Percentiles rank a stretch among this genome's conserved stretches.
Evolutionary conservation across 2,329 filamentous ascomycete genomes (phyloP).

Genomic region (Thielaviopsis punctulata): DNA sequence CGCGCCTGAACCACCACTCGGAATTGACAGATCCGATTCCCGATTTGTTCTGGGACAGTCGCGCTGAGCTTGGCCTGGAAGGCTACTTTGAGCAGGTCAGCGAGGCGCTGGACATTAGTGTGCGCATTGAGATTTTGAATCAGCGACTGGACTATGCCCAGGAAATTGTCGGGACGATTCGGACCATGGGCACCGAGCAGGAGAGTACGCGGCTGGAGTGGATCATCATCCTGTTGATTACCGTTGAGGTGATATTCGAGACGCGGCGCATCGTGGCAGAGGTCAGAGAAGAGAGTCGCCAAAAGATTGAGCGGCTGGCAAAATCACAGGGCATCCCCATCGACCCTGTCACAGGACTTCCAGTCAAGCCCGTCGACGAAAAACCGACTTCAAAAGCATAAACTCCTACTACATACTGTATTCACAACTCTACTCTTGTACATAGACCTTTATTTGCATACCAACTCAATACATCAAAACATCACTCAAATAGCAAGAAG

Average conservation of each 20-base stretch:
- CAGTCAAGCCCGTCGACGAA: not conserved
- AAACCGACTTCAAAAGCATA: not conserved
- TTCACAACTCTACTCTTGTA: not conserved
- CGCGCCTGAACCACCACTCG: constrained; percentile 89
- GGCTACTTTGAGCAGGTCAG: constrained; percentile 92
- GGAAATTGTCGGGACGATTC: constrained; percentile 77
- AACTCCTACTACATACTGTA: not conserved
- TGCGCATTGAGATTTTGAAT: constrained; percentile 79
- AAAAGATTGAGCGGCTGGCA: constrained; percentile 12
- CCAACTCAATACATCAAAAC: not conserved
- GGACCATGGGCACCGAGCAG: constrained; percentile 79
- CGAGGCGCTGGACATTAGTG: constrained; percentile 73
- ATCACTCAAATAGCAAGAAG: not conserved
- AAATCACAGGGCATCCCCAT: constrained; percentile 9
- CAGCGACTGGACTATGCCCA: constrained; percentile 97
- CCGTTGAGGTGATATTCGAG: constrained; percentile 82
- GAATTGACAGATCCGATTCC: constrained; percentile 90
- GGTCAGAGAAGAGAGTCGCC: constrained; percentile 23
- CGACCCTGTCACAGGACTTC: constrained; percentile 7
- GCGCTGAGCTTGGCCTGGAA: constrained; percentile 76
- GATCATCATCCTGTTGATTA: constrained; percentile 90
- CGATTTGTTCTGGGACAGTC: constrained; percentile 91
- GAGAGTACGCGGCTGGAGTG: constrained; percentile 78
- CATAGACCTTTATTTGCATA: not conserved
- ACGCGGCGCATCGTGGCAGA: constrained; percentile 57